Evolutionary conservation across 768 basidiomycete species (phyloP), one percentile per base, ranked within the genome.

Genomic region (Kwoniella botswanensis): DNA sequence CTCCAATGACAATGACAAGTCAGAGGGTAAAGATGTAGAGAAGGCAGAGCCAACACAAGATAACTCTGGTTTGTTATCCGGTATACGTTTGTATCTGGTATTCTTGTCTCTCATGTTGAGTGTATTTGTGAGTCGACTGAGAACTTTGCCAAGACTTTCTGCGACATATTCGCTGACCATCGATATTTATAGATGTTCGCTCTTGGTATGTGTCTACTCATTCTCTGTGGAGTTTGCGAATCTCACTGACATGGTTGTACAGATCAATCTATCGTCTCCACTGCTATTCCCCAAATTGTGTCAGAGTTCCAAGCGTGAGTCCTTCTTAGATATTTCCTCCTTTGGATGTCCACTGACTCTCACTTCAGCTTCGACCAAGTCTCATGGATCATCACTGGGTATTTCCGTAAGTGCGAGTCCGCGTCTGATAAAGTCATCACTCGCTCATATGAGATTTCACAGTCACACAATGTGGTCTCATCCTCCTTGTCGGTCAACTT

Each of bases 401-500:
- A 77, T 41, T 73, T 75, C 70, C 71, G 74, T 74, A 46, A 71
- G 76, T 65, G 0, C 29, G n/a, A 4, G 18, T 10, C 18, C 35
- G 35, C 4, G 35, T 35, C 35, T 6, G 6, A 35, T 35, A 7
- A 7, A 35, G 35, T 17, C 50, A 13, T 41, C 21, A 41, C 17
- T 6, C 5, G 12, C 50, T 35, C 35, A 35, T 35, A 6, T 9
- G 35, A 35, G 7, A 1, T 41, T 13, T 10, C 35, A 6, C 46
- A 75, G 74, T 78, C 56, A 79, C 79, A 9, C 79, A 81, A 75
- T 79, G 79, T 66, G 77, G 77, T 70, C 76, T 80, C 26, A 79
- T 82, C 54, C 76, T 81, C 11, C 77, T 82, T 43, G 79, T 74
- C 65, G 83, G 82, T 29, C 81, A 84, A 68, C 62, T 80, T 52